Percentiles rank a stretch among this genome's conserved stretches.
phyloP scores from a whole-genome alignment of 2,329 filamentous ascomycete species.

The Bipolaris zeicola region DNA sequence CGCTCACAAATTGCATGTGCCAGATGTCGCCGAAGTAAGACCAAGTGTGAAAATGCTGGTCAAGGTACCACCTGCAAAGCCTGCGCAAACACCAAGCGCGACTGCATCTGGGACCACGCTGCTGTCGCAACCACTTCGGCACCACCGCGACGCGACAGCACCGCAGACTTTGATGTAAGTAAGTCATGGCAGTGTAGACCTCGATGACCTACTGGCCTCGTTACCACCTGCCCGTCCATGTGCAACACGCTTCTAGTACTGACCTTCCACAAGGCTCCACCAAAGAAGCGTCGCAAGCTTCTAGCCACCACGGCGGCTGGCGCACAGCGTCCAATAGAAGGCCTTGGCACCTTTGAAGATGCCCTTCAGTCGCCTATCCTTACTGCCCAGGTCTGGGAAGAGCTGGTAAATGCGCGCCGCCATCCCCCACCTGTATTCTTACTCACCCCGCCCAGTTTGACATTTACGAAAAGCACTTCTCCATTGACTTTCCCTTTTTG shows the following conservation, averaged over 20 bases:
- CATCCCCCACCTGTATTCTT: neutral
- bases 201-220: neutral
- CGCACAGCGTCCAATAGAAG: slow-evolving; percentile 48
- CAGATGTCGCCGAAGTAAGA: slow-evolving; percentile 78
- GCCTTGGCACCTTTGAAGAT: slow-evolving; percentile 57
- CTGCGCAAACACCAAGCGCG: slow-evolving; percentile 72
- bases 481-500: slow-evolving; percentile 73
- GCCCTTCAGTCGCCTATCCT: slow-evolving; percentile 66
- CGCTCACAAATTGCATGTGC: slow-evolving; percentile 80
- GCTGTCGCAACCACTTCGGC: slow-evolving; percentile 32
- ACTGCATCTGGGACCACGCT: slow-evolving; percentile 72
- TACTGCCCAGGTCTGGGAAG: slow-evolving; percentile 69
- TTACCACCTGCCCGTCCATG: neutral
- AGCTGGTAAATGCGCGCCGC: slow-evolving; percentile 54
- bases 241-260: slow-evolving; percentile 2
- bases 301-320: slow-evolving; percentile 39
- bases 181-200: slow-evolving; percentile 3
- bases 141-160: slow-evolving; percentile 51
- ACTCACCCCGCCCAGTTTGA: slow-evolving; percentile 55
- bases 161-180: slow-evolving; percentile 30
- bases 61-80: slow-evolving; percentile 73
- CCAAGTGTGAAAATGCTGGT: slow-evolving; percentile 83
- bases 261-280: slow-evolving; percentile 13
- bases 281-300: slow-evolving; percentile 46
- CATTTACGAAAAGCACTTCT: slow-evolving; percentile 73